Evolutionary conservation across 257 asterid genomes (phyloP).

Genomic region (Solanum dulcamara): DNA sequence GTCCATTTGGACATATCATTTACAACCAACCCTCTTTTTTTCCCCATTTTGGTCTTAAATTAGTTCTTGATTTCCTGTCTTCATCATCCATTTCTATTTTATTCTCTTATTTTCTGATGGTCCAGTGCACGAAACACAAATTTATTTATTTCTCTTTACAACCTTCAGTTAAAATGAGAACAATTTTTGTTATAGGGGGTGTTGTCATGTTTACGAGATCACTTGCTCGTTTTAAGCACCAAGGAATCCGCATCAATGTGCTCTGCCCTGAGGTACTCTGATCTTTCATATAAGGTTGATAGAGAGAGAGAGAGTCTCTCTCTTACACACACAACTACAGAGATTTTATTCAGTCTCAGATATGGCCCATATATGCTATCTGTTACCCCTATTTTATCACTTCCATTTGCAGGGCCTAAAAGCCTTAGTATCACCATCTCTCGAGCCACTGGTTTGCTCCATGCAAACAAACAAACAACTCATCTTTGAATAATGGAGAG

Average conservation of each 20-base stretch:
- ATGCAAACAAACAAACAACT: neutral
- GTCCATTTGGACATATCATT: neutral
- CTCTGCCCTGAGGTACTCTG: conserved; percentile 87
- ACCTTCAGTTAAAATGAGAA: conserved; percentile 7
- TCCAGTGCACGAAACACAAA: neutral
- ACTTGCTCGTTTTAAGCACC: conserved; percentile 64
- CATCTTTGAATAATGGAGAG: neutral
- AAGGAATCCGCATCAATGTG: conserved; percentile 84
- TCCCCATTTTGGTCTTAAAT: neutral
- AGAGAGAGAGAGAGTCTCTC: neutral
- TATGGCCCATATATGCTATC: neutral
- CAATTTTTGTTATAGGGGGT: conserved; percentile 42
- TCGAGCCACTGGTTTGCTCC: neutral
- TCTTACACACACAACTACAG: neutral
- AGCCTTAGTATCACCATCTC: neutral
- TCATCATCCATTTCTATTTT: neutral
- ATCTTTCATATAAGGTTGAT: neutral
- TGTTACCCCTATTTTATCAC: neutral
- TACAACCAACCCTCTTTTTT: neutral
- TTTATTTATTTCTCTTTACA: neutral
- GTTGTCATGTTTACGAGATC: conserved; percentile 84
- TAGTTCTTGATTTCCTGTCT: neutral
- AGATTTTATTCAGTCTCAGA: neutral
- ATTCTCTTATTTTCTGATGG: neutral
- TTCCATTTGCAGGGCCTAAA: neutral